These are phyloP conservation scores for Pseudogymnoascus sp. DNA, from an alignment of 2,329 filamentous ascomycete genomes.

Conservation along the genomic window DNA sequence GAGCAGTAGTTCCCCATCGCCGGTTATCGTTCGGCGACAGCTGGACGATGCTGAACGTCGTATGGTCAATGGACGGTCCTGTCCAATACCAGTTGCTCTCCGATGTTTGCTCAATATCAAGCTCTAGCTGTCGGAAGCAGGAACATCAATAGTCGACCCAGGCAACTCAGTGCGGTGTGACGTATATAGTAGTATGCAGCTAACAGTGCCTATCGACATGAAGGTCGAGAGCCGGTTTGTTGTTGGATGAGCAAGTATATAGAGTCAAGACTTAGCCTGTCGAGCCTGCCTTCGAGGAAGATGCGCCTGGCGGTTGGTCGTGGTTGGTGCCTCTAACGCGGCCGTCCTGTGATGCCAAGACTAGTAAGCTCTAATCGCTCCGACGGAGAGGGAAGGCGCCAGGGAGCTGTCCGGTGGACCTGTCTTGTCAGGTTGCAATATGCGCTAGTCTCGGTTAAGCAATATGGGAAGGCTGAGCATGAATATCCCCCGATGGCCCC, in stretches of 20 bases:
- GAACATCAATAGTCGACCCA: not conserved
- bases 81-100: slow-evolving; percentile 3
- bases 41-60: not conserved
- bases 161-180: slow-evolving; percentile 1
- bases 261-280: slow-evolving; percentile 5
- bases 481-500: not conserved
- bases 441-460: slow-evolving; percentile 1
- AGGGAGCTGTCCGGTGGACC: slow-evolving; percentile 4
- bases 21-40: slow-evolving; percentile 18
- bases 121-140: not conserved
- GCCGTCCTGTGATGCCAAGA: slow-evolving; percentile 7
- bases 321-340: not conserved
- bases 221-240: not conserved
- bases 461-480: not conserved
- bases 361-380: slow-evolving; percentile 7
- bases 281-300: not conserved
- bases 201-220: not conserved
- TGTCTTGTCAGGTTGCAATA: not conserved
- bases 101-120: slow-evolving; percentile 3
- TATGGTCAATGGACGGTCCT: not conserved
- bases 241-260: not conserved
- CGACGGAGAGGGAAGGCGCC: not conserved
- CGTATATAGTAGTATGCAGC: not conserved
- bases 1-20: slow-evolving; percentile 56
- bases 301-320: not conserved